A percentile compares a stretch with the other conserved stretches of the same genome.
These are phyloP conservation scores for Chrysosporium keratinophilum DNA, from an alignment of 2,329 filamentous ascomycete species.

Conservation along the genomic window DNA sequence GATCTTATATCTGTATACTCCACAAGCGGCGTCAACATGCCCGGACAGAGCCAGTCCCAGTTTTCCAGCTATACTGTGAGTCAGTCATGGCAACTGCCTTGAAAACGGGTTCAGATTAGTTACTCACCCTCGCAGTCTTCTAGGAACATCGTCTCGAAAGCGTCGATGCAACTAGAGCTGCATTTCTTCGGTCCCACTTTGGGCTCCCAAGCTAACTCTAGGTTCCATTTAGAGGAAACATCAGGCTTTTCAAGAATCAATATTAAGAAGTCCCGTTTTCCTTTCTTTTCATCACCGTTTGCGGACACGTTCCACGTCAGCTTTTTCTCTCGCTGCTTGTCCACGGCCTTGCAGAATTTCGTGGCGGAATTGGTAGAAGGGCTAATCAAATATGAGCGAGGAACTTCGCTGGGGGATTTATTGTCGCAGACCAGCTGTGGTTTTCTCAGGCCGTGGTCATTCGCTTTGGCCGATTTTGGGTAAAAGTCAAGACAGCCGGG, in stretches of 20 bases:
- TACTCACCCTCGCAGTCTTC: conserved; percentile 1
- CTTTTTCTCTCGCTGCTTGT: neutral
- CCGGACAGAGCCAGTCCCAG: neutral
- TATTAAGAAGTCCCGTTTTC: neutral
- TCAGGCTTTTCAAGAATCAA: neutral
- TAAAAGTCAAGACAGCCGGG: conserved; percentile 1
- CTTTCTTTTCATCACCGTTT: neutral
- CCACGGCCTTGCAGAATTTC: conserved; percentile 1
- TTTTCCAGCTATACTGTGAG: neutral
- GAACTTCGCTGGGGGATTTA: conserved; percentile 3
- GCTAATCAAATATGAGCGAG: conserved; percentile 1
- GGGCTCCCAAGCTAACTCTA: conserved; percentile 5
- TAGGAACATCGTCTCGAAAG: neutral
- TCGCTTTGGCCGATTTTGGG: neutral
- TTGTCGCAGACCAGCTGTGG: conserved; percentile 3
- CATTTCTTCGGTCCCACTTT: neutral
- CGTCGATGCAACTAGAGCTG: neutral
- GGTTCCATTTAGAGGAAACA: neutral
- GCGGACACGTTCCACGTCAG: neutral
- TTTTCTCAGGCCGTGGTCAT: neutral
- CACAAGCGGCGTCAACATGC: conserved; percentile 4
- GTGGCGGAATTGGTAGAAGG: neutral
- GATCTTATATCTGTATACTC: conserved; percentile 3
- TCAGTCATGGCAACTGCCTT: neutral
- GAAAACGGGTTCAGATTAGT: neutral